phyloP scores from a whole-genome alignment of 1,284 basidiomycete genomes.

The Puccinia triticina region DNA sequence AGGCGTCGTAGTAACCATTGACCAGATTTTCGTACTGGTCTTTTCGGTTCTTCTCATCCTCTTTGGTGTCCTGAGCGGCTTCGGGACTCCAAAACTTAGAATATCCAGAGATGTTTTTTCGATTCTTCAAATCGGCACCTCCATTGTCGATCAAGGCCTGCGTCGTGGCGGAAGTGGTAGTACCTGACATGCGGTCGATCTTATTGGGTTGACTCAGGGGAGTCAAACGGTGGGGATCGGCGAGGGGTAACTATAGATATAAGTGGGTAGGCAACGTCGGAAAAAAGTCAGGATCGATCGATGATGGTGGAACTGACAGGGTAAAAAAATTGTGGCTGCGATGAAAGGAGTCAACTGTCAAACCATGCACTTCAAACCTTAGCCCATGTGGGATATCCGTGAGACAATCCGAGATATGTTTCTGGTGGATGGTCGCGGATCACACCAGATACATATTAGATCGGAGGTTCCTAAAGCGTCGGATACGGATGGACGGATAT shows the following conservation, averaged over 20 bases:
- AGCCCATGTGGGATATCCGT: too few relatives aligned
- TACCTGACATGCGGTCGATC: not conserved
- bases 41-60: constrained; percentile 75
- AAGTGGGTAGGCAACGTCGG: too few relatives aligned
- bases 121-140: constrained; percentile 66
- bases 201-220: not conserved
- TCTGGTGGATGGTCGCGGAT: too few relatives aligned
- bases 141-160: constrained; percentile 18
- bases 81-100: constrained; percentile 92
- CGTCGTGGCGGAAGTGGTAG: constrained; percentile 10
- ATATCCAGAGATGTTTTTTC: constrained; percentile 84
- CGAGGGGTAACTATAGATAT: not conserved
- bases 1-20: constrained; percentile 69
- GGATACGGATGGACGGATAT: too few relatives aligned
- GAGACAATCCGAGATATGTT: too few relatives aligned
- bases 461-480: too few relatives aligned
- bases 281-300: too few relatives aligned
- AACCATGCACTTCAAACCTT: too few relatives aligned
- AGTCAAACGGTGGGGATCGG: not conserved
- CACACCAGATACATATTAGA: too few relatives aligned
- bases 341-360: too few relatives aligned
- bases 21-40: constrained; percentile 89
- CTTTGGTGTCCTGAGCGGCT: constrained; percentile 70
- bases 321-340: too few relatives aligned
- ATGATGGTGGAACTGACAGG: too few relatives aligned